These are phyloP conservation scores for Chionographis japonica DNA, from an alignment of 106 monocot species.

Conservation along the genomic window DNA sequence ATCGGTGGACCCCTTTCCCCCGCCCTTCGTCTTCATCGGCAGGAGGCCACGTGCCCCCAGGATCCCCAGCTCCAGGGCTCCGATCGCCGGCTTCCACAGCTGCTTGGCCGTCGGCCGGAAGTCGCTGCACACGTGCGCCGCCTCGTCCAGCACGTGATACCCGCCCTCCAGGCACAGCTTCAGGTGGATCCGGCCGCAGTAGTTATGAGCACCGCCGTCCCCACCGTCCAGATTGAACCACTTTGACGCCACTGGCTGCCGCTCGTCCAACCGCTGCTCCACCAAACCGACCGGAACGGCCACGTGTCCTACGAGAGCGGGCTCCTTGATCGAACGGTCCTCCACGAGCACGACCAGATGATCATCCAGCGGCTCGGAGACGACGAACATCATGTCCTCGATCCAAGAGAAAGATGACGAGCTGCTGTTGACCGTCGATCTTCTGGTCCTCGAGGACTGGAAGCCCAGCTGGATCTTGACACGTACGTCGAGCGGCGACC, in stretches of 20 bases:
- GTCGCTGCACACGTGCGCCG: constrained; percentile 91
- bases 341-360: constrained; percentile 67
- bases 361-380: constrained; percentile 77
- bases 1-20: constrained; percentile 86
- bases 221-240: constrained; percentile 74
- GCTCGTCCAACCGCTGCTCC: constrained; percentile 83
- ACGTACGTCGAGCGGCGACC: constrained; percentile 43
- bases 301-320: constrained; percentile 48
- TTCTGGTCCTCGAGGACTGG: constrained; percentile 71
- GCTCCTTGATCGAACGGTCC: constrained; percentile 79
- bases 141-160: constrained; percentile 96
- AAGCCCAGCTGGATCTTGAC: constrained; percentile 85
- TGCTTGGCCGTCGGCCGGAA: constrained; percentile 90
- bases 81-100: constrained; percentile 84
- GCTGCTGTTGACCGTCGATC: constrained; percentile 39
- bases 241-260: constrained; percentile 49
- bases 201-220: constrained; percentile 5
- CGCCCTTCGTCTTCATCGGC: constrained; percentile 95
- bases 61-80: constrained; percentile 81
- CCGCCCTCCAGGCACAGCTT: constrained; percentile 85
- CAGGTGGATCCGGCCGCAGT: constrained; percentile 72
- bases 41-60: constrained; percentile 70
- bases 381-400: constrained; percentile 88
- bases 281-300: constrained; percentile 31
- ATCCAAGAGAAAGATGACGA: constrained; percentile 62